phyloP scores from a whole-genome alignment of 2,329 filamentous ascomycete genomes.

The Ascochyta rabiei region DNA sequence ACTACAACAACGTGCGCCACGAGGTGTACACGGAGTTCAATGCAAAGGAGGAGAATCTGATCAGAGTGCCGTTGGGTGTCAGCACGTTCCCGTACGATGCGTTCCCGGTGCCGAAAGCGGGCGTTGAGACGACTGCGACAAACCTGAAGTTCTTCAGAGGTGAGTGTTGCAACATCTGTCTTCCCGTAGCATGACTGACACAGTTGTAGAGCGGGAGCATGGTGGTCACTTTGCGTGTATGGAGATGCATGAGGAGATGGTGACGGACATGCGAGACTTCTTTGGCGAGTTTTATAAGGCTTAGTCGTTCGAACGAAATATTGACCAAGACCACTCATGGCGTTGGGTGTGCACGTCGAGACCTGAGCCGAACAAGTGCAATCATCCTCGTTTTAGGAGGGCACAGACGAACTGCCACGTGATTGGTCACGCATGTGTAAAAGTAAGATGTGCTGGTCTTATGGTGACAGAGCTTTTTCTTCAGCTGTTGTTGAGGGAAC shows the following conservation, averaged over 20 bases:
- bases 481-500: constrained; percentile 1
- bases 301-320: neutral
- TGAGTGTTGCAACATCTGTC: constrained; percentile 1
- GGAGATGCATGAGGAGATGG: constrained; percentile 34
- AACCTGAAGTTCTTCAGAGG: constrained; percentile 47
- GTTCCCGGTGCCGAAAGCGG: constrained; percentile 41
- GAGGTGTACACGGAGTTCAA: constrained; percentile 48
- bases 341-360: too few species aligned
- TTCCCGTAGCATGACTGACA: constrained; percentile 5
- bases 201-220: constrained; percentile 21
- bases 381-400: neutral
- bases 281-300: constrained; percentile 21
- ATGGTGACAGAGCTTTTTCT: neutral
- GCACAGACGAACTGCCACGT: neutral
- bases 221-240: constrained; percentile 37
- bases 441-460: neutral
- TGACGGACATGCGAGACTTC: constrained; percentile 31
- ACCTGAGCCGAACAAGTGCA: neutral
- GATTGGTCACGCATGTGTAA: neutral
- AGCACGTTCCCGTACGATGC: constrained; percentile 49
- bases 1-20: constrained; percentile 50
- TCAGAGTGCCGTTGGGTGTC: constrained; percentile 48
- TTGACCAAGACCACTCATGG: neutral
- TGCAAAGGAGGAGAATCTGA: constrained; percentile 44
- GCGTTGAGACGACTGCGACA: constrained; percentile 46